These are phyloP conservation scores for Simplicillium aogashimaense DNA, from an alignment of 2,329 filamentous ascomycete species.

Conservation along the genomic window DNA sequence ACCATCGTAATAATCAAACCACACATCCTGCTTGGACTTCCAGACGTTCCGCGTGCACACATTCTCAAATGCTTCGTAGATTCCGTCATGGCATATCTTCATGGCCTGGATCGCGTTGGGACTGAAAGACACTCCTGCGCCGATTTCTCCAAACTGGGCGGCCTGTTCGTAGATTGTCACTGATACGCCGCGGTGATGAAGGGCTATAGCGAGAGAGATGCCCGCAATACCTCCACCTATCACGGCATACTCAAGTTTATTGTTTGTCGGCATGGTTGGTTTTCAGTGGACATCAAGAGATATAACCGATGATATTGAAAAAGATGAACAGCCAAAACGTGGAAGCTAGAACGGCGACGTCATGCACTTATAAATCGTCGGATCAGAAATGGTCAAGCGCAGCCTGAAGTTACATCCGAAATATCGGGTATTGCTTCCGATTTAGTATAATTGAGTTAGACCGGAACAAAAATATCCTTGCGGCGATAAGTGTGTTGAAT, in stretches of 20 bases:
- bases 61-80: conserved; percentile 25
- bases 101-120: conserved; percentile 41
- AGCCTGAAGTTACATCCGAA: no score
- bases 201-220: conserved; percentile 34
- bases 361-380: no score
- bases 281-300: no score
- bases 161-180: conserved; percentile 38
- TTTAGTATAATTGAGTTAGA: no score
- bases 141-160: conserved; percentile 30
- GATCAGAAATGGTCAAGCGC: no score
- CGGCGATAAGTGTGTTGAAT: no score
- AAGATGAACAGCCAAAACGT: no score
- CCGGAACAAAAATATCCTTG: no score
- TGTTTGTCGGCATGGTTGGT: neutral
- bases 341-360: no score
- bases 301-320: no score
- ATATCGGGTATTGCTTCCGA: no score
- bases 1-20: conserved; percentile 10
- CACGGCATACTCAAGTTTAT: conserved; percentile 21
- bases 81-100: conserved; percentile 22
- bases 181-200: conserved; percentile 29
- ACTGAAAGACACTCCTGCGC: conserved; percentile 40
- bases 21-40: conserved; percentile 7
- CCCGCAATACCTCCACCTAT: conserved; percentile 43
- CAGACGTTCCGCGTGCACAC: conserved; percentile 24